phyloP scores from a whole-genome alignment of 2,329 filamentous ascomycete genomes.

The Chaetoscypha palmicola region DNA sequence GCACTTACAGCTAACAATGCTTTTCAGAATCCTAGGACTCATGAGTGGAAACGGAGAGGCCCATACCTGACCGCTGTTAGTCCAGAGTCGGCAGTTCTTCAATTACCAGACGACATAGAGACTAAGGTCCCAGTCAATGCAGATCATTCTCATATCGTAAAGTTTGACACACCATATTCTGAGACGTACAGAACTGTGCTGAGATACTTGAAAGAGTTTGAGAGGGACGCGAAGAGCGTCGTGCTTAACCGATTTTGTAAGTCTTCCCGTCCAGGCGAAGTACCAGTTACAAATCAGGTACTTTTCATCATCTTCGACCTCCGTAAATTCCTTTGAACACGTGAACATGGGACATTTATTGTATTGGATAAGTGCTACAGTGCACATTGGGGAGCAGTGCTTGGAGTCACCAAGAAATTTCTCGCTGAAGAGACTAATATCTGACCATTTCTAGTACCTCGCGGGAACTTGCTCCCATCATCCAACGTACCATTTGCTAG shows the following conservation, averaged over 20 bases:
- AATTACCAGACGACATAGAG: conserved; percentile 22
- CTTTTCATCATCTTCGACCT: no score
- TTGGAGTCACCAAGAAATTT: no score
- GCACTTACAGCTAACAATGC: background rate
- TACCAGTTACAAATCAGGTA: no score
- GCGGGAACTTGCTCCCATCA: no score
- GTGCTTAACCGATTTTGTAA: conserved; percentile 19
- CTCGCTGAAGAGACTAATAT: no score
- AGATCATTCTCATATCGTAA: conserved; percentile 27
- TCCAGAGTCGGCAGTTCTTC: conserved; percentile 14
- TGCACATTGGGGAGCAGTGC: no score
- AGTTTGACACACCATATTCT: conserved; percentile 18
- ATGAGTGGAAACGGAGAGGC: background rate
- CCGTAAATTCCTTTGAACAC: no score
- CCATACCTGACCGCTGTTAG: background rate
- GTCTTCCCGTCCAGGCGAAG: no score
- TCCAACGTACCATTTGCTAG: no score
- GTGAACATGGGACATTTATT: no score
- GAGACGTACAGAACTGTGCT: conserved; percentile 11
- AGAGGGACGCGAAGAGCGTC: conserved; percentile 7
- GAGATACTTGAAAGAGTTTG: conserved; percentile 11
- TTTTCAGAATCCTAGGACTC: background rate
- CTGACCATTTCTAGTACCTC: no score
- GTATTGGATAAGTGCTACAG: no score
- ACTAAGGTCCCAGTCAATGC: conserved; percentile 19